Conservation (phyloP, 805 yeast species). For the Tetrapisispora iriomotensis region DNA sequence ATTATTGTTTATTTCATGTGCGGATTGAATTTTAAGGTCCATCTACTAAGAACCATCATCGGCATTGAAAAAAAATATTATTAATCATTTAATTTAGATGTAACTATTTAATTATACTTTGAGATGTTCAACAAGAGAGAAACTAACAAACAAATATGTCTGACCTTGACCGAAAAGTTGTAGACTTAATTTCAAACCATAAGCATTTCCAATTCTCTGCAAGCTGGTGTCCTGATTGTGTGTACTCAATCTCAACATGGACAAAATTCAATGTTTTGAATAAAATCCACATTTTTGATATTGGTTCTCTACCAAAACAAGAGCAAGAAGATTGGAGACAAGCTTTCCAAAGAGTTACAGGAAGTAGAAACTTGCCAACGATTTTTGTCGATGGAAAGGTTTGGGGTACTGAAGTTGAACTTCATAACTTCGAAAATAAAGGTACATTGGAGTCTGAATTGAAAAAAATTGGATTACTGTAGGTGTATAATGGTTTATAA, state of each 20-base stretch:
- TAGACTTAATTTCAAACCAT: slow-evolving; percentile 36
- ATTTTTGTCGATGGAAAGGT: slow-evolving; percentile 25
- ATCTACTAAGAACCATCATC: too few species aligned
- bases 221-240: slow-evolving; percentile 75
- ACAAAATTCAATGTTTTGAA: slow-evolving; percentile 40
- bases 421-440: slow-evolving; percentile 22
- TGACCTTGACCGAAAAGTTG: slow-evolving; percentile 29
- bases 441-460: slow-evolving; percentile 21
- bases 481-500: not conserved
- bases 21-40: too few species aligned
- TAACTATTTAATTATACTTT: not conserved
- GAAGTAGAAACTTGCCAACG: slow-evolving; percentile 28
- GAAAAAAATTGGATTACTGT: slow-evolving; percentile 16
- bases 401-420: slow-evolving; percentile 28
- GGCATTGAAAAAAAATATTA: not conserved
- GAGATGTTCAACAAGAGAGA: too few species aligned
- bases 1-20: too few species aligned
- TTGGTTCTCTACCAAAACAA: slow-evolving; percentile 18
- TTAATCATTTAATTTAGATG: not conserved
- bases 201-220: slow-evolving; percentile 52
- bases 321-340: slow-evolving; percentile 26
- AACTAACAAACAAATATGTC: not conserved
- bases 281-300: slow-evolving; percentile 47
- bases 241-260: slow-evolving; percentile 49
- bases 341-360: slow-evolving; percentile 26